Conservation (phyloP, 2,329 filamentous ascomycete genomes). For the Zymoseptoria brevis region DNA sequence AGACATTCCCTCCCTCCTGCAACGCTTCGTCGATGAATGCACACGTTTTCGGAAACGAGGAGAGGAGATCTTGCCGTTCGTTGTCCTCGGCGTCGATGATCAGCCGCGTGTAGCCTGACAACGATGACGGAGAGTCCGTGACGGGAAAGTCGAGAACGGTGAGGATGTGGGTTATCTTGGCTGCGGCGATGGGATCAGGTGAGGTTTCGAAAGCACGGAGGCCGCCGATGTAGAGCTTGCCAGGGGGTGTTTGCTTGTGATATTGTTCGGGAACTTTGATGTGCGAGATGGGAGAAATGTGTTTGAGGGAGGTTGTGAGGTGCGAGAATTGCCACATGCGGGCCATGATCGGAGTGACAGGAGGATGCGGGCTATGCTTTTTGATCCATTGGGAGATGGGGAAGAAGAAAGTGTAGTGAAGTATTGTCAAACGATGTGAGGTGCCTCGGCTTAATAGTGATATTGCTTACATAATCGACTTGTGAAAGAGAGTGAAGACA, state of each 20-base stretch:
- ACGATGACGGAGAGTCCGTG: constrained; percentile 30
- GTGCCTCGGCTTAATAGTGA: background rate
- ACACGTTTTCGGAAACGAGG: constrained; percentile 60
- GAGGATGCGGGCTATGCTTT: background rate
- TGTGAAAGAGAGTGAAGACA: background rate
- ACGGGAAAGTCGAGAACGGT: constrained; percentile 63
- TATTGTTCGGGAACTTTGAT: constrained; percentile 10
- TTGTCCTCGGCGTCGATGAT: constrained; percentile 73
- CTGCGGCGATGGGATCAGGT: constrained; percentile 47
- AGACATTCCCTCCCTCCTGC: constrained; percentile 48
- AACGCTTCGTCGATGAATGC: constrained; percentile 74
- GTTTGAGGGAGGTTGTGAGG: constrained; percentile 16
- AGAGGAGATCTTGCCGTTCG: constrained; percentile 74
- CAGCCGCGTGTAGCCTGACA: constrained; percentile 17
- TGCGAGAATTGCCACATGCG: constrained; percentile 25
- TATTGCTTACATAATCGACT: background rate
- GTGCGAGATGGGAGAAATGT: constrained; percentile 33
- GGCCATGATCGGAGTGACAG: constrained; percentile 5
- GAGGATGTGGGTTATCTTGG: constrained; percentile 77
- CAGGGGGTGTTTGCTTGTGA: constrained; percentile 18
- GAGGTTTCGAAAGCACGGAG: constrained; percentile 35
- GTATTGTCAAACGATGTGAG: background rate
- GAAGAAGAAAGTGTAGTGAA: background rate
- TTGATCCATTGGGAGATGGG: too few relatives aligned
- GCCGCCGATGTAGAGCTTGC: constrained; percentile 35